A percentile compares a stretch with the other conserved stretches of the same genome.
Evolutionary conservation across 164 flowering plant species (phyloP).

Genomic region (Buxus sempervirens): DNA sequence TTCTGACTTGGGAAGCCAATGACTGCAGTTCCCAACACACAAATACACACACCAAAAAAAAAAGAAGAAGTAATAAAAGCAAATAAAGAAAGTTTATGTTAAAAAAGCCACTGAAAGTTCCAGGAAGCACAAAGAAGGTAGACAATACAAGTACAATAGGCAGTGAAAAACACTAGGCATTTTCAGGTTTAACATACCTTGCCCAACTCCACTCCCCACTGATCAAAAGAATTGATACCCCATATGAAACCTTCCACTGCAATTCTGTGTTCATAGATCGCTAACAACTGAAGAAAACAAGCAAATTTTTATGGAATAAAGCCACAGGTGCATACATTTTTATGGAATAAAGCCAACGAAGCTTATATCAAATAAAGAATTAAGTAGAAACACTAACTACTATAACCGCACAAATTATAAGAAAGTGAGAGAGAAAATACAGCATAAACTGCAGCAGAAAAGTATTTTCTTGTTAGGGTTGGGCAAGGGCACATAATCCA

Average conservation of each 20-base stretch:
- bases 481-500: neutral
- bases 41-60: neutral
- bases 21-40: constrained; percentile 45
- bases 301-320: neutral
- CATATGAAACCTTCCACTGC: constrained; percentile 95
- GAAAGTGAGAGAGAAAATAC: neutral
- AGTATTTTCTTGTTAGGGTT: neutral
- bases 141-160: neutral
- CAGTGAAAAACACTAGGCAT: neutral
- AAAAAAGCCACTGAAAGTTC: neutral
- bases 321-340: neutral
- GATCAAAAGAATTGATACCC: constrained; percentile 98
- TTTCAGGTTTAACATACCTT: constrained; percentile 46
- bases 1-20: constrained; percentile 79
- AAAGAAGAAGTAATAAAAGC: too few relatives aligned
- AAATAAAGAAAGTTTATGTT: too few relatives aligned
- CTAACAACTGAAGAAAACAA: constrained; percentile 61
- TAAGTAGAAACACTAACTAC: neutral
- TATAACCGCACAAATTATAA: neutral
- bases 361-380: neutral
- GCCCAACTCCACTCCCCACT: constrained; percentile 99
- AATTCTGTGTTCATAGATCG: constrained; percentile 91
- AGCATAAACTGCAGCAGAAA: neutral
- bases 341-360: neutral
- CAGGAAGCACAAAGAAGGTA: neutral